A percentile compares a stretch with the other conserved stretches of the same genome.
These are phyloP conservation scores for Naematelia aurantialba DNA, from an alignment of 768 basidiomycete species.

Conservation along the genomic window DNA sequence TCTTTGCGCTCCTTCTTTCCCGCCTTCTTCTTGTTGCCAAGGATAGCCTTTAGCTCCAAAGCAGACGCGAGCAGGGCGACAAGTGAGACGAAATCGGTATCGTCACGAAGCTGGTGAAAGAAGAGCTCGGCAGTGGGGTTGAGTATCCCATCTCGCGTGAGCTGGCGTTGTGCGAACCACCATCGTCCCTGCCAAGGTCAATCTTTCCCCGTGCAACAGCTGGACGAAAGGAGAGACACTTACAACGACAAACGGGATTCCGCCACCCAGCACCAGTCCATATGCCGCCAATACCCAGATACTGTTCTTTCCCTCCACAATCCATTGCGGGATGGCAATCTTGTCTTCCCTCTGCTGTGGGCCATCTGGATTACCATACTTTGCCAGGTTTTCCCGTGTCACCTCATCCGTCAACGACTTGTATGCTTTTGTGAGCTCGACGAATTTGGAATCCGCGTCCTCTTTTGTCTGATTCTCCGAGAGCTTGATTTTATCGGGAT, in stretches of 20 bases:
- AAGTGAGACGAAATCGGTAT: conserved; percentile 67
- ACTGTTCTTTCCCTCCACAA: conserved; percentile 85
- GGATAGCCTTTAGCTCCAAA: conserved; percentile 46
- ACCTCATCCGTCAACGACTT: conserved; percentile 95
- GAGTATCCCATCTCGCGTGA: conserved; percentile 87
- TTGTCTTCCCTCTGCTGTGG: conserved; percentile 92
- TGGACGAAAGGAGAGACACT: conserved; percentile 26
- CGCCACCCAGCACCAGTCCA: conserved; percentile 78
- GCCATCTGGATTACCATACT: conserved; percentile 92
- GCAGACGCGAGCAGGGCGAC: conserved; percentile 63
- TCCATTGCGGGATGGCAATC: conserved; percentile 90
- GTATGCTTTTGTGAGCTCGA: conserved; percentile 94
- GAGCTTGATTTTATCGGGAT: conserved; percentile 92
- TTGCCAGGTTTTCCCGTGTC: conserved; percentile 81
- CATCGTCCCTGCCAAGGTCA: conserved; percentile 64
- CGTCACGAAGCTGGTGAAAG: conserved; percentile 82
- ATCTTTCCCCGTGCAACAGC: background rate
- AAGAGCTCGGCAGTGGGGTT: conserved; percentile 75
- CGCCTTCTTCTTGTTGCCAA: conserved; percentile 37
- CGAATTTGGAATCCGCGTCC: conserved; percentile 77
- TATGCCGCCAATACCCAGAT: conserved; percentile 86
- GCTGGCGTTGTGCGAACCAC: conserved; percentile 91
- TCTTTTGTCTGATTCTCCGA: conserved; percentile 79
- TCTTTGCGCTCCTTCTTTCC: conserved; percentile 49
- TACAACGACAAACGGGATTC: conserved; percentile 79